Base-by-base conservation (phyloP, 371 early-diverging fungal genomes). In the Mucor indicus region DNA sequence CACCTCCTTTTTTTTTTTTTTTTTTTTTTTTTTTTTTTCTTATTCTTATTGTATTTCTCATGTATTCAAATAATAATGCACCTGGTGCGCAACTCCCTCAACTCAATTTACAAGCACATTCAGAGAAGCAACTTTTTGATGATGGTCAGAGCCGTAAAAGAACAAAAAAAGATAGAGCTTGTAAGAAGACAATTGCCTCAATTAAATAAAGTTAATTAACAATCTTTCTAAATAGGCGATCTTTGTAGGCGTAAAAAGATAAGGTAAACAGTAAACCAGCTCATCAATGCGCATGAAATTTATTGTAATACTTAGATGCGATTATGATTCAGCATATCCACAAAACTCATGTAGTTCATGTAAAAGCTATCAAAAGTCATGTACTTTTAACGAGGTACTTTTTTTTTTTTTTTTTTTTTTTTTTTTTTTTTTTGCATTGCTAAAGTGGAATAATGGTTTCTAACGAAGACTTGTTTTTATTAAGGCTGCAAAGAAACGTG, bases 181-280 rank as follows among this genome's bases (percentile, higher is more conserved):
- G 60, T 59, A 54, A 49, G 46, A 12, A 30, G 24, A 17, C 2
- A 21, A 13, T 43, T 21, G 3, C 16, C 11, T 30, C 4, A 0
- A 13, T 21, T 33, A 23, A 30, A 19, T 43, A 17, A 9, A 40
- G 11, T 31, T 19, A 13, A 33, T 11, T 42, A 20, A 29, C 11
- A 25, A 30, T 17, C 4, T 45, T 22, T 30, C 42, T 17, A 1
- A 5, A 22, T 37, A 61, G 62, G 62, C 20, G 62, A 61, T 27
- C 37, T 56, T 12, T 61, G 62, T 48, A 43, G 62, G 45, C 47
- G 55, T 9, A 60, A 61, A n/a, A 61, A 61, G 39, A 61, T 52
- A 25, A 51, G 62, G 62, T 56, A 49, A 22, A 27, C 9, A 16
- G 4, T 15, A 31, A 37, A 7, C 9, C 33, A 25, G 2, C 1